A percentile compares a stretch with the other conserved stretches of the same genome.
Evolutionary conservation across 768 basidiomycete species (phyloP).

Genomic region (Leccinum ochraceum): DNA sequence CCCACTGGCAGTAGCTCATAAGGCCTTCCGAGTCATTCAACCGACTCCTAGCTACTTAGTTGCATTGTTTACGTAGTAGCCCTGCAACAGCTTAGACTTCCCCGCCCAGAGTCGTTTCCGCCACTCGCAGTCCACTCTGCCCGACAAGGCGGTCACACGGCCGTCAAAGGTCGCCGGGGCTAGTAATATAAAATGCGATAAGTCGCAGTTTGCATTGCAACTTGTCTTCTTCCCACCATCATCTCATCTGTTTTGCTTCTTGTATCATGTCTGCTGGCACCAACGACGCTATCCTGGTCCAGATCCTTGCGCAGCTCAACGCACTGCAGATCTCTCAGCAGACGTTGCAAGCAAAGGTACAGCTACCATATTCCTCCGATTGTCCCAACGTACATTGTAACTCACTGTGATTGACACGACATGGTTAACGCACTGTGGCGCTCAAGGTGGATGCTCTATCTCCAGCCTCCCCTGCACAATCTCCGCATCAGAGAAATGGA

Average conservation of each 20-base stretch:
- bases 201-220: not conserved
- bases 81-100: not conserved
- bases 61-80: not conserved
- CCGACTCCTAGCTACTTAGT: not conserved
- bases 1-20: not conserved
- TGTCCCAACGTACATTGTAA: slow-evolving; percentile 2
- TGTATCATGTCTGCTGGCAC: slow-evolving; percentile 29
- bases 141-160: not conserved
- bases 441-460: slow-evolving; percentile 53
- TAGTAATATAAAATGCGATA: slow-evolving; percentile 8
- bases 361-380: not conserved
- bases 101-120: not conserved
- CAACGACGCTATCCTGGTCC: slow-evolving; percentile 59
- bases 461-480: slow-evolving; percentile 24
- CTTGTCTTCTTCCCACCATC: slow-evolving; percentile 16
- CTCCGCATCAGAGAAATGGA: slow-evolving; percentile 27
- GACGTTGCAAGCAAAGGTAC: slow-evolving; percentile 76
- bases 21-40: not conserved
- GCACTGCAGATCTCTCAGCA: slow-evolving; percentile 75
- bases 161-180: not conserved
- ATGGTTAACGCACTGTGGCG: not conserved
- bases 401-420: slow-evolving; percentile 1
- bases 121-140: not conserved
- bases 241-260: slow-evolving; percentile 8
- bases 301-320: slow-evolving; percentile 73